Conservation (phyloP, 257 asterid genomes). For the Ligustrum vulgare region DNA sequence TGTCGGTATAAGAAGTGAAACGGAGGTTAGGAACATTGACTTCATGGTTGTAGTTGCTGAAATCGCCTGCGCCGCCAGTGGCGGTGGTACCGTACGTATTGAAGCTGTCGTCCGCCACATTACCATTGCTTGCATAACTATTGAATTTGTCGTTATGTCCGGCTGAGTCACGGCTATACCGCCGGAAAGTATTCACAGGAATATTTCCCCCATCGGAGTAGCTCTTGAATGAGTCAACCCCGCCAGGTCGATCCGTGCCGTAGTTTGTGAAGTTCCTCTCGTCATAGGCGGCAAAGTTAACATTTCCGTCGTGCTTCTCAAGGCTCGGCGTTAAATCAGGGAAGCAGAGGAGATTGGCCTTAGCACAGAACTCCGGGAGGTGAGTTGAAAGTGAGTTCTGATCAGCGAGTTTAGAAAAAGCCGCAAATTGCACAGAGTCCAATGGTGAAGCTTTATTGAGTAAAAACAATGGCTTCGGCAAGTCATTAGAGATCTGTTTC, state of each 20-base stretch:
- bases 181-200: slow-evolving; percentile 54
- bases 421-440: slow-evolving; percentile 45
- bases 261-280: slow-evolving; percentile 68
- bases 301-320: slow-evolving; percentile 49
- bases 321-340: slow-evolving; percentile 54
- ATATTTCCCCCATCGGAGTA: slow-evolving; percentile 48
- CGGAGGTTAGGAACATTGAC: slow-evolving; percentile 50
- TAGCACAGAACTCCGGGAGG: slow-evolving; percentile 60
- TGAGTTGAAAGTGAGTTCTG: slow-evolving; percentile 56
- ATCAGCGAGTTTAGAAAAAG: slow-evolving; percentile 54
- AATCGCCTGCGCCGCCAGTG: slow-evolving; percentile 63
- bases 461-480: slow-evolving; percentile 52
- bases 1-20: slow-evolving; percentile 75
- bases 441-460: slow-evolving; percentile 66
- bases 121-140: slow-evolving; percentile 46
- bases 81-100: slow-evolving; percentile 60
- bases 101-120: slow-evolving; percentile 67
- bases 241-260: slow-evolving; percentile 53
- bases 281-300: slow-evolving; percentile 40
- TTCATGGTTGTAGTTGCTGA: slow-evolving; percentile 37
- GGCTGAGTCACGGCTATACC: slow-evolving; percentile 71
- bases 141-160: slow-evolving; percentile 53
- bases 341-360: slow-evolving; percentile 67
- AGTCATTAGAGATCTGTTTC: slow-evolving; percentile 57
- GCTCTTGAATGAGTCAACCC: slow-evolving; percentile 48